phyloP scores from a whole-genome alignment of 1,284 basidiomycete genomes.

The Trametes versicolor region DNA sequence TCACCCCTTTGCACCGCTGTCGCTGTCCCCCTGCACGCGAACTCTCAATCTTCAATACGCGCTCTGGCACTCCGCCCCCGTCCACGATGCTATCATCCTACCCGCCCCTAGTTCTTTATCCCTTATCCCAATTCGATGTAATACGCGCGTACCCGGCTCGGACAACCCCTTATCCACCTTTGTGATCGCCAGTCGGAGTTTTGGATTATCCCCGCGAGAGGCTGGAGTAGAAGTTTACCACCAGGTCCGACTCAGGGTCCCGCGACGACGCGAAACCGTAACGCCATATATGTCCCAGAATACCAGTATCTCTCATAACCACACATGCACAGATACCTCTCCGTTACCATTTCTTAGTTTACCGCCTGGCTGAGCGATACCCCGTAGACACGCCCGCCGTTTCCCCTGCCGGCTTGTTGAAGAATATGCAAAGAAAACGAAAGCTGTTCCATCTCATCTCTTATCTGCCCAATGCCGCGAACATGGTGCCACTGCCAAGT shows the following conservation, averaged over 20 bases:
- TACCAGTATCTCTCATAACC: slow-evolving; percentile 1
- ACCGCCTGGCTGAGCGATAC: slow-evolving; percentile 18
- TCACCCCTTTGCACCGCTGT: slow-evolving; percentile 7
- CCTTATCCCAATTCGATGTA: slow-evolving; percentile 31
- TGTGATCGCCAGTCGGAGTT: neutral
- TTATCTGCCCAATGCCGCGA: neutral
- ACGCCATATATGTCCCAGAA: neutral
- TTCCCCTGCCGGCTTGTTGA: slow-evolving; percentile 3
- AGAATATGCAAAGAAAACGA: slow-evolving; percentile 6
- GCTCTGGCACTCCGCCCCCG: neutral
- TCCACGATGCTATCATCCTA: slow-evolving; percentile 31
- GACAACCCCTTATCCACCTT: neutral
- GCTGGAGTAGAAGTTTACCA: neutral
- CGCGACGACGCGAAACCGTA: neutral
- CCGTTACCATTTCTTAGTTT: neutral
- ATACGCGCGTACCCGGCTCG: slow-evolving; percentile 19
- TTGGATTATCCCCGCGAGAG: neutral
- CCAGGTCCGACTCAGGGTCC: neutral
- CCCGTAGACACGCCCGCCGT: slow-evolving; percentile 11
- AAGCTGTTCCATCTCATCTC: neutral
- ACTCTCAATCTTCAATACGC: neutral
- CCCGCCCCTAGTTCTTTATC: slow-evolving; percentile 19
- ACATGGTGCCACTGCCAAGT: neutral
- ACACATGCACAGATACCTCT: neutral
- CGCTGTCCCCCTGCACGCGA: slow-evolving; percentile 1